Base-by-base conservation (phyloP, 805 yeast species). In the Lachancea mirantina region DNA sequence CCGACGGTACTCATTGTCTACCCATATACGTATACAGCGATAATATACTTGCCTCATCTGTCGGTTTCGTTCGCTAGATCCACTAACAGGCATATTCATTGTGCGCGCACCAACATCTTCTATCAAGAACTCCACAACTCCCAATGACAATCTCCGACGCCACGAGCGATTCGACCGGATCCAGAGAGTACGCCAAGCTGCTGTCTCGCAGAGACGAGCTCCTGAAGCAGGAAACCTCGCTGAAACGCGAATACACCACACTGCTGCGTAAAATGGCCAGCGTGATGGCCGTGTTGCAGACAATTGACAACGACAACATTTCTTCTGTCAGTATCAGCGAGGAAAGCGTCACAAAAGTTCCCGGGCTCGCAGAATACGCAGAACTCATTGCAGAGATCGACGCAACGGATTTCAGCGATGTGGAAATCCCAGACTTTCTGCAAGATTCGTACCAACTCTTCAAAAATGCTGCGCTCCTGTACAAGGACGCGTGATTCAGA, bases 191-290 rank as follows among this genome's bases (percentile, higher is more conserved):
- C 19, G 23, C 21, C 16, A 38, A 38, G 17, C 33, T 46, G 8
- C 16, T 40, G 8, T 45, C 55, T 7, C 45, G 56, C 29, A 46
- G 50, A 22, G 62, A 57, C 18, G 61, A 57, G 32, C 35, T 55
- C 28, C 20, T 37, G 1, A 55, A 53, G 36, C 62, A 57, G 26
- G 52, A 53, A 18, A 30, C 39, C 4, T 46, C 54, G 14, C 37
- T 57, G 21, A 46, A 39, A 34, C 52, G 50, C 26, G 60, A 53
- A 25, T 54, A 55, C 21, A 54, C 59, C 2, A 53, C 59, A 1
- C 28, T 57, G 19, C 39, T 54, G 20, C 44, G 62, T 23, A 57
- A 57, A 35, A 35, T 48, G 9, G 47, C 53, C 4, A 51, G 58
- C 40, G 27, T 55, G 5, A 33, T 38, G 9, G 22, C 45, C 8